phyloP scores from a whole-genome alignment of 352 stramenopile species.

The Globisporangium solare region DNA sequence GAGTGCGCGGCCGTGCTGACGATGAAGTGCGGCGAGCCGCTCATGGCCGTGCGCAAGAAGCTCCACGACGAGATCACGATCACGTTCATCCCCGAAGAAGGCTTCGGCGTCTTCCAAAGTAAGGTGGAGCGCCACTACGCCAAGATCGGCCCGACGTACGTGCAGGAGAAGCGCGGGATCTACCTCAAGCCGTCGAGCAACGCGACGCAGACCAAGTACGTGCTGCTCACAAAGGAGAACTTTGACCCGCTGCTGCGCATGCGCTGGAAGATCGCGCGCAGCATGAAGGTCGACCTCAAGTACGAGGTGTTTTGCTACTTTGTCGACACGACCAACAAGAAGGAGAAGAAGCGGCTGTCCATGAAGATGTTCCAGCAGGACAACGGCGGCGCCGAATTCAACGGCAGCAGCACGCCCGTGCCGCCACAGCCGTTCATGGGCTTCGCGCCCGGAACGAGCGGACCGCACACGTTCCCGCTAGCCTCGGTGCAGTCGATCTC shows the following conservation, averaged over 20 bases:
- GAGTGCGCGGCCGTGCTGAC: constrained; percentile 64
- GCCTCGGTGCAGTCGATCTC: constrained; percentile 12
- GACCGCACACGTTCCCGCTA: constrained; percentile 25
- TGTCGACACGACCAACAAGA: constrained; percentile 58
- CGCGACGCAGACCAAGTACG: constrained; percentile 75
- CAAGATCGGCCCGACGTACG: constrained; percentile 54
- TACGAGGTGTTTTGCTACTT: constrained; percentile 83
- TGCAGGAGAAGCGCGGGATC: constrained; percentile 61
- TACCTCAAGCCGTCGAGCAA: constrained; percentile 76
- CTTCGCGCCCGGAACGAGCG: constrained; percentile 9
- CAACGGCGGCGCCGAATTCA: constrained; percentile 10
- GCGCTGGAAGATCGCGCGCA: constrained; percentile 74
- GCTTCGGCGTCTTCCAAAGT: constrained; percentile 73
- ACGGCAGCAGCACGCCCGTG: constrained; percentile 12
- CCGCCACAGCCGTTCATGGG: constrained; percentile 25
- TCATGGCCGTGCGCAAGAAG: constrained; percentile 78
- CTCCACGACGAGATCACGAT: constrained; percentile 70
- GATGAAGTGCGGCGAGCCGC: constrained; percentile 72
- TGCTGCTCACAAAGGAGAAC: constrained; percentile 68
- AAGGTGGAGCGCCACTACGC: constrained; percentile 70
- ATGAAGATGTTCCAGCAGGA: constrained; percentile 60
- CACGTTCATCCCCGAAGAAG: constrained; percentile 63
- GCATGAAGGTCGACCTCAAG: constrained; percentile 78
- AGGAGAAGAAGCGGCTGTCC: constrained; percentile 54
- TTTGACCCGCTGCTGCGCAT: constrained; percentile 62